Base-by-base conservation (phyloP, 768 basidiomycete species). In the Agaricus subrufescens region DNA sequence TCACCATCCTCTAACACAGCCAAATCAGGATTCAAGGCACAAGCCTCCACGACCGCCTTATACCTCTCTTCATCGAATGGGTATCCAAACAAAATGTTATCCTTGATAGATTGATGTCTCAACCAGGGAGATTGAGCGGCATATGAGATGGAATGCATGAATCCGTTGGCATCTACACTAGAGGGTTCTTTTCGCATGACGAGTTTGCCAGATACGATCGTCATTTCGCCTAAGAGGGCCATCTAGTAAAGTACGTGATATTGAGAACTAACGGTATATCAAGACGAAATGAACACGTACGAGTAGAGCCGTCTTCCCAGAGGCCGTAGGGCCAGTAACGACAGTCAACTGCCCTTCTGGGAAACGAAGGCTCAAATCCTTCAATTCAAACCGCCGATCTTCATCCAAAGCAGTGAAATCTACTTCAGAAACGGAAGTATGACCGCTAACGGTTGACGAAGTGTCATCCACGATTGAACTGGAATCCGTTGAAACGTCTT, bases 1-100 rank as follows among this genome's bases (percentile, higher is more conserved):
- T 92, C 94, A 0, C 96, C 96, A 63, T 94, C 86, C 55, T 95
- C 91, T 1, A 98, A 69, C 10, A 94, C 80, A 4, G 87, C 82
- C 55, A 98, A 69, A 73, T 98, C 96, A 0, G 88, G 83, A 29
- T 67, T 72, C 51, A 98, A 69, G 1, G 93, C 94, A 64, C 95
- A 98, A 12, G 84, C 87, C 50, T 92, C 86, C n/a, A 95, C 67
- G 27, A 93, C 91, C 0, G 73, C 75, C 9, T 86, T 71, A 61
- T 94, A 94, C 48, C 91, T 75, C 59, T 85, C 82, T 59, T 89
- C 83, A 51, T 89, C 87, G 59, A 74, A 82, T 1, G 84, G 83
- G 60, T 81, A 80, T 0, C 89, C 89, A 66, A 93, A 93, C 9
- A 90, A 69, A 64, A 94, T 90, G 64, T 94, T 93, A 40, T 87